These are phyloP conservation scores for Xenosphaeropsis pyriputrescens DNA, from an alignment of 2,329 filamentous ascomycete species.

Conservation along the genomic window DNA sequence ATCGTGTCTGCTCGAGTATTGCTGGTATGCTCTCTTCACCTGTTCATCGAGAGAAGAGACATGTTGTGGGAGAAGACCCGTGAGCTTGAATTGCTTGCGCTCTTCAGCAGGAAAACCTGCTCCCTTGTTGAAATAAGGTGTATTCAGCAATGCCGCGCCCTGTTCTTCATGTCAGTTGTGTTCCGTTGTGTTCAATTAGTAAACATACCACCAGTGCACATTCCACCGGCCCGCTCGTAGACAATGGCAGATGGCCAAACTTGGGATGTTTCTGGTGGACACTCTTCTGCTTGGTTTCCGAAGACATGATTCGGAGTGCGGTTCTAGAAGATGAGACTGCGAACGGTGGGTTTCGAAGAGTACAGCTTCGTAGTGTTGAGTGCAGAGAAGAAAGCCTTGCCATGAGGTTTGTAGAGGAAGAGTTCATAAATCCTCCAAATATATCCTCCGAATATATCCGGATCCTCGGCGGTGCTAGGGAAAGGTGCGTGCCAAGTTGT, in stretches of 20 bases:
- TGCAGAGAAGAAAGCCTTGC: no score
- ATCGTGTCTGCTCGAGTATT: conserved; percentile 49
- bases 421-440: no score
- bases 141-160: conserved; percentile 43
- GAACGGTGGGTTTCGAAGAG: neutral
- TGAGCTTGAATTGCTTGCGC: conserved; percentile 52
- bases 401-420: no score
- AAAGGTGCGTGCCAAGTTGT: no score
- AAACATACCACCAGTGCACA: conserved; percentile 23
- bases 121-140: conserved; percentile 68
- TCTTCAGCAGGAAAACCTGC: conserved; percentile 62
- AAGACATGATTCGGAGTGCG: conserved; percentile 6
- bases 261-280: conserved; percentile 17
- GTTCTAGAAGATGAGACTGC: neutral
- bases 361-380: no score
- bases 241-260: conserved; percentile 30
- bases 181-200: no score
- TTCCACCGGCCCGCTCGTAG: conserved; percentile 30
- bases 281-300: conserved; percentile 8
- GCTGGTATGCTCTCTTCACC: conserved; percentile 61
- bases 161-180: no score
- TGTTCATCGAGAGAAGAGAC: conserved; percentile 68
- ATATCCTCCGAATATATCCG: no score
- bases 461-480: no score
- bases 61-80: conserved; percentile 57